Evolutionary conservation across 495 filamentous ascomycete species (phyloP).

Genomic region (Xylaria sp.): DNA sequence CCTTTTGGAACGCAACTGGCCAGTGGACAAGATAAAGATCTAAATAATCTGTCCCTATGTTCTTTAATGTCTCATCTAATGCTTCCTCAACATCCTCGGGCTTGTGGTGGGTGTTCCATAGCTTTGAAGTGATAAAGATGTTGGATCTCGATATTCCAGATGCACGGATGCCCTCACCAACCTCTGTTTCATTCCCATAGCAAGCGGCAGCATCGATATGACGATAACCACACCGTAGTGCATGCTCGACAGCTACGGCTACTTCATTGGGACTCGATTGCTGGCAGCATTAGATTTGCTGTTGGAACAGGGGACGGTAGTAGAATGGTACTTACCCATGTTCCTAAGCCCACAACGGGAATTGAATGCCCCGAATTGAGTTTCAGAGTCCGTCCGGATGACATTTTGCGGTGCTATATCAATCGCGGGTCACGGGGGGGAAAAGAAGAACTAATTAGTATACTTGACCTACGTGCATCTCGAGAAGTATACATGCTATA

Average conservation of each 20-base stretch:
- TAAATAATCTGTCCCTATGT: constrained; percentile 56
- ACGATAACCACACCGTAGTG: constrained; percentile 60
- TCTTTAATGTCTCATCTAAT: constrained; percentile 57
- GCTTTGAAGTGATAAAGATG: constrained; percentile 72
- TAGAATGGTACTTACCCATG: constrained; percentile 29
- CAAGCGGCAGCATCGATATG: constrained; percentile 54
- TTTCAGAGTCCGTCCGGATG: constrained; percentile 31
- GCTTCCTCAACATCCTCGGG: constrained; percentile 53
- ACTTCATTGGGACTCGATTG: constrained; percentile 31
- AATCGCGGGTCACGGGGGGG: neutral
- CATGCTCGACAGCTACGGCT: constrained; percentile 44
- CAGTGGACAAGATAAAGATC: constrained; percentile 79
- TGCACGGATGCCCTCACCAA: constrained; percentile 52
- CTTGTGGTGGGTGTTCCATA: constrained; percentile 54
- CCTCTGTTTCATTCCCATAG: constrained; percentile 49
- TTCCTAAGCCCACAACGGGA: constrained; percentile 38
- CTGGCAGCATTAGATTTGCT: constrained; percentile 23
- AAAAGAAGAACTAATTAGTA: neutral
- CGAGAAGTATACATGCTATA: neutral
- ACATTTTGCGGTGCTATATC: constrained; percentile 20
- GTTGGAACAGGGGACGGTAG: neutral
- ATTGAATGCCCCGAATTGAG: constrained; percentile 37
- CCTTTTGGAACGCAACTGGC: constrained; percentile 54
- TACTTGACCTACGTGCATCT: neutral
- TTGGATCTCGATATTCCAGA: constrained; percentile 71